phyloP scores from a whole-genome alignment of 2,329 filamentous ascomycete genomes.

The Bipolaris gigantea region DNA sequence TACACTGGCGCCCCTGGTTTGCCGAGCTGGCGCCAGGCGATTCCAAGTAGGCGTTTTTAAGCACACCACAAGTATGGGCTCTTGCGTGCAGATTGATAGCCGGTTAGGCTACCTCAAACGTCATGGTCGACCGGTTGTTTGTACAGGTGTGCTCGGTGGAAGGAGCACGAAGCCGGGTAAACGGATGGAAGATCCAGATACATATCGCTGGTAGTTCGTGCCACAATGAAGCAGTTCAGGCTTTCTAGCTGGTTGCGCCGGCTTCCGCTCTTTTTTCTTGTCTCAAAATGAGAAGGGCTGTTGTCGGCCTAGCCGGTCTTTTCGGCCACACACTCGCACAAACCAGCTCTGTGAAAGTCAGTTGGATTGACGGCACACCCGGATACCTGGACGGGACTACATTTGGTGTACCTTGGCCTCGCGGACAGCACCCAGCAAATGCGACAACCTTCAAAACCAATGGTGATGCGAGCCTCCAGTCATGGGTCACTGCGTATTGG shows the following conservation, averaged over 20 bases:
- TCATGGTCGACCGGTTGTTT: constrained; percentile 19
- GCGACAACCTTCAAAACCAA: constrained; percentile 40
- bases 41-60: background rate
- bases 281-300: constrained; percentile 18
- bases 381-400: constrained; percentile 39
- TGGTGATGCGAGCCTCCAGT: constrained; percentile 48
- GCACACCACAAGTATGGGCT: constrained; percentile 14
- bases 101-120: constrained; percentile 18
- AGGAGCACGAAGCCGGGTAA: constrained; percentile 9
- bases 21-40: constrained; percentile 13
- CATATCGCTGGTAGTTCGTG: constrained; percentile 8
- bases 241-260: constrained; percentile 2
- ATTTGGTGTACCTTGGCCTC: constrained; percentile 47
- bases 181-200: constrained; percentile 9
- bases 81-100: constrained; percentile 16
- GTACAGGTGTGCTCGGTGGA: background rate
- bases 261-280: constrained; percentile 6
- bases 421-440: constrained; percentile 43
- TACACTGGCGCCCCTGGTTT: background rate
- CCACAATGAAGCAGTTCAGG: background rate
- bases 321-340: constrained; percentile 20
- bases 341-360: constrained; percentile 30
- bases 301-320: constrained; percentile 21
- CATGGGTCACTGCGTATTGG: constrained; percentile 63
- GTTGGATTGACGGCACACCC: constrained; percentile 36